phyloP scores from a whole-genome alignment of 2,329 filamentous ascomycete species.

The Epichloe sp. region DNA sequence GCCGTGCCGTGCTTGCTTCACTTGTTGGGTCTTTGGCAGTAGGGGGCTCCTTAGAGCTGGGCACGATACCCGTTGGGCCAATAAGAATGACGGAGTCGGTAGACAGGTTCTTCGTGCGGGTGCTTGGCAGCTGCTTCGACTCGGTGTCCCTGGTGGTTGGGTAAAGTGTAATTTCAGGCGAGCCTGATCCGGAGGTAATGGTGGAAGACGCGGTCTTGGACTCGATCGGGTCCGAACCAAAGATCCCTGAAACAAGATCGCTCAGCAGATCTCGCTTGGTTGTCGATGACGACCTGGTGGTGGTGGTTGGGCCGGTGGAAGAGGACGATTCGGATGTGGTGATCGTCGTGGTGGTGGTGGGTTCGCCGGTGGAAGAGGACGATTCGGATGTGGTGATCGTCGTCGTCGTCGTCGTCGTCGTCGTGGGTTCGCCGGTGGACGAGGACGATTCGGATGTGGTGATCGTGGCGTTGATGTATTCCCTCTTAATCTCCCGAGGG shows the following conservation, averaged over 20 bases:
- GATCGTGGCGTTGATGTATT: conserved; percentile 31
- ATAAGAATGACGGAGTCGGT: conserved; percentile 12
- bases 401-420: not conserved
- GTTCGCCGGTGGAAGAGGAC: conserved; percentile 7
- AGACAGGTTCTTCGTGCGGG: not conserved
- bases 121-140: not conserved
- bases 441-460: conserved; percentile 15
- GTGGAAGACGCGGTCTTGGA: not conserved
- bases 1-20: not conserved
- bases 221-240: conserved; percentile 1
- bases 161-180: not conserved
- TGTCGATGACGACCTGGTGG: conserved; percentile 7
- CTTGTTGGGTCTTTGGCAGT: not conserved
- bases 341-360: conserved; percentile 17
- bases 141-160: not conserved
- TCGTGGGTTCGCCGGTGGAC: conserved; percentile 9
- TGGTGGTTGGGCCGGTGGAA: conserved; percentile 9
- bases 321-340: conserved; percentile 15
- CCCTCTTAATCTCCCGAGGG: conserved; percentile 41
- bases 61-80: conserved; percentile 15
- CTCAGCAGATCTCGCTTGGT: conserved; percentile 10
- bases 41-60: not conserved
- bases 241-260: conserved; percentile 14
- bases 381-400: conserved; percentile 23
- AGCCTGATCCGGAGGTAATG: not conserved